Conservation (phyloP, 768 basidiomycete genomes). For the Mycena kentingensis region DNA sequence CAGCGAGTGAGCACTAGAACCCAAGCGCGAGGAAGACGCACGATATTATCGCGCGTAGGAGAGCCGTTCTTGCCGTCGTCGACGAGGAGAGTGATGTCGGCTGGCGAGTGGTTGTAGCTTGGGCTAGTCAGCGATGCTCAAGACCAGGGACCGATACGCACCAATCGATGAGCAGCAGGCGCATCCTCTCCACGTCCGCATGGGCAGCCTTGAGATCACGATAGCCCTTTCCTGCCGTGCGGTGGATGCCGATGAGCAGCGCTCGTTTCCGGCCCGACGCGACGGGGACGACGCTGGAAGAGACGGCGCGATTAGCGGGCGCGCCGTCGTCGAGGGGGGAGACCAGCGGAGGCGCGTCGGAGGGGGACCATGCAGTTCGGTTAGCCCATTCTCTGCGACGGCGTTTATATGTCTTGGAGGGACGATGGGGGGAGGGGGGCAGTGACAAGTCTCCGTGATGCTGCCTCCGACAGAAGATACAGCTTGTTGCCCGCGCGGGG, state of each 20-base stretch:
- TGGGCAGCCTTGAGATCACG: slow-evolving; percentile 5
- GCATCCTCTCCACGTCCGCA: slow-evolving; percentile 7
- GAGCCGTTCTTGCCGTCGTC: background rate
- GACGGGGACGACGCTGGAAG: no score
- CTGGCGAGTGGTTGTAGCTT: slow-evolving; percentile 4
- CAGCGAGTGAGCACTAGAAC: background rate
- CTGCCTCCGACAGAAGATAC: no score
- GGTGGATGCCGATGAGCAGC: slow-evolving; percentile 12
- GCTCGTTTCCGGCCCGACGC: slow-evolving; percentile 10
- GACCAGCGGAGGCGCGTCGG: no score
- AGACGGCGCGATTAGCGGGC: no score
- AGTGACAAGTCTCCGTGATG: no score
- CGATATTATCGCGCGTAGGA: background rate
- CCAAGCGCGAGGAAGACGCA: background rate
- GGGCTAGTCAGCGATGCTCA: background rate
- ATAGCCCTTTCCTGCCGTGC: background rate
- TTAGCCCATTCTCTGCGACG: no score
- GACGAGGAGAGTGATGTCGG: slow-evolving; percentile 2
- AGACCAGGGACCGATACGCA: background rate
- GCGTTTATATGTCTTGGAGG: no score
- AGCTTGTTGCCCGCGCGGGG: no score
- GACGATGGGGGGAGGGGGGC: no score
- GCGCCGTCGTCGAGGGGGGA: no score
- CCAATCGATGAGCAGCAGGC: background rate
- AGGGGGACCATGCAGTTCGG: no score